Evolutionary conservation across 768 basidiomycete genomes (phyloP).

Genomic region (Suillus weaverae): DNA sequence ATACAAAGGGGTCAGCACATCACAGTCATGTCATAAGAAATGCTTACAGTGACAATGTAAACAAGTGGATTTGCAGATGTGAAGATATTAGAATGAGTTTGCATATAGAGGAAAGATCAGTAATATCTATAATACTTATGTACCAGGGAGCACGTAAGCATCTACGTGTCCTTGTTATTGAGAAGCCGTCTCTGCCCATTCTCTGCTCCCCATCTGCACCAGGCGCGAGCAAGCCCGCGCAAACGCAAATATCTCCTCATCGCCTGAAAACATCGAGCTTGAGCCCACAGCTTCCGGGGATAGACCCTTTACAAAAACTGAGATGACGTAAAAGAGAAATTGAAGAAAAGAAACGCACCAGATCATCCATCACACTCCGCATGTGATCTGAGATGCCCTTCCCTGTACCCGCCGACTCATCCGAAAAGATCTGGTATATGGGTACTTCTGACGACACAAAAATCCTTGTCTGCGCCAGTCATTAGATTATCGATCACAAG

Average conservation of each 20-base stretch:
- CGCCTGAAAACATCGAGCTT: conserved; percentile 91
- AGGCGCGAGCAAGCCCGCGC: conserved; percentile 88
- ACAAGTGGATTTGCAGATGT: not conserved
- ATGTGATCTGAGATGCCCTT: conserved; percentile 74
- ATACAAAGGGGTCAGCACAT: not conserved
- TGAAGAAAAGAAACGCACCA: conserved; percentile 50
- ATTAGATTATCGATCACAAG: conserved; percentile 3
- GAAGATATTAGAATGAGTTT: not conserved
- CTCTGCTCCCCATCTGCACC: conserved; percentile 87
- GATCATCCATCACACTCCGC: conserved; percentile 92
- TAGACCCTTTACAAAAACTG: conserved; percentile 58
- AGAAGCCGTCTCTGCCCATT: conserved; percentile 63
- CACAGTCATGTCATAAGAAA: not conserved
- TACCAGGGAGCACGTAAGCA: not conserved
- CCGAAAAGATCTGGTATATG: conserved; percentile 86
- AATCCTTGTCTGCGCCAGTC: conserved; percentile 67
- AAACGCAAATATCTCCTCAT: conserved; percentile 97
- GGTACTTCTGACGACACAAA: conserved; percentile 93
- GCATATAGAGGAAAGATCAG: not conserved
- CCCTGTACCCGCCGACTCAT: conserved; percentile 45
- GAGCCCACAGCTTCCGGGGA: conserved; percentile 72
- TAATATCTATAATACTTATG: not conserved
- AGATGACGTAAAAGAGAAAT: not conserved
- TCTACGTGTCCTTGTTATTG: not conserved
- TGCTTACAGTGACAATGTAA: not conserved